Percentiles rank a stretch among this genome's conserved stretches.
Evolutionary conservation across 129 eudicot species (phyloP).

Genomic region (Helichrysum umbraculigerum): DNA sequence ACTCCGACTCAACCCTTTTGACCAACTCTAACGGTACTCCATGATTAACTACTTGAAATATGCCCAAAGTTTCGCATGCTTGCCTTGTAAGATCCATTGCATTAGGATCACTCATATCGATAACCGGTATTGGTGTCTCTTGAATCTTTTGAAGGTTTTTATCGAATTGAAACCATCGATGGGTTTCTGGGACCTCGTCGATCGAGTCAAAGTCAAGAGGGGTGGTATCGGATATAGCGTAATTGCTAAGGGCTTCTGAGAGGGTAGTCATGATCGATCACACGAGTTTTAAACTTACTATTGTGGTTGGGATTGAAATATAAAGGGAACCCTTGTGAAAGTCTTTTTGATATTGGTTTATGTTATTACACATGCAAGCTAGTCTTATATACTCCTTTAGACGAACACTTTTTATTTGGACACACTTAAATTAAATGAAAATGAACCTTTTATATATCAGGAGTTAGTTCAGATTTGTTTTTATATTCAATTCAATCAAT

Average conservation of each 20-base stretch:
- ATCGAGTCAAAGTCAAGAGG: constrained; percentile 62
- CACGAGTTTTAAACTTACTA: neutral
- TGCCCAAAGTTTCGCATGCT: too few relatives aligned
- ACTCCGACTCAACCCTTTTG: constrained; percentile 34
- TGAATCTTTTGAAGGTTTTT: constrained; percentile 8
- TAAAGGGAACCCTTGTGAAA: neutral
- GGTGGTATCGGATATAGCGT: constrained; percentile 34
- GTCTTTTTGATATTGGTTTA: too few relatives aligned
- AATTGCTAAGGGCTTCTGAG: constrained; percentile 41
- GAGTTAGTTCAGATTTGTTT: too few relatives aligned
- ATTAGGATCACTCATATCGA: constrained; percentile 46
- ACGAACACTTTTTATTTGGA: too few relatives aligned
- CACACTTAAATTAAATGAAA: too few relatives aligned
- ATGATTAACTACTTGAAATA: constrained; percentile 65
- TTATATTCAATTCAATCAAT: too few relatives aligned
- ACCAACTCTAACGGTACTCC: constrained; percentile 42
- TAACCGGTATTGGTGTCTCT: constrained; percentile 33
- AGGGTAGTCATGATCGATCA: constrained; percentile 37
- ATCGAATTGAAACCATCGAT: constrained; percentile 42
- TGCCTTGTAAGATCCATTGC: constrained; percentile 38
- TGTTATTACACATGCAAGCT: too few relatives aligned
- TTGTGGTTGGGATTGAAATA: neutral
- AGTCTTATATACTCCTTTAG: too few relatives aligned
- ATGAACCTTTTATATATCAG: too few relatives aligned
- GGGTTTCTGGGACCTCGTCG: constrained; percentile 50